Base-by-base conservation (phyloP, 257 asterid genomes). In the Leptodermis oblonga region DNA sequence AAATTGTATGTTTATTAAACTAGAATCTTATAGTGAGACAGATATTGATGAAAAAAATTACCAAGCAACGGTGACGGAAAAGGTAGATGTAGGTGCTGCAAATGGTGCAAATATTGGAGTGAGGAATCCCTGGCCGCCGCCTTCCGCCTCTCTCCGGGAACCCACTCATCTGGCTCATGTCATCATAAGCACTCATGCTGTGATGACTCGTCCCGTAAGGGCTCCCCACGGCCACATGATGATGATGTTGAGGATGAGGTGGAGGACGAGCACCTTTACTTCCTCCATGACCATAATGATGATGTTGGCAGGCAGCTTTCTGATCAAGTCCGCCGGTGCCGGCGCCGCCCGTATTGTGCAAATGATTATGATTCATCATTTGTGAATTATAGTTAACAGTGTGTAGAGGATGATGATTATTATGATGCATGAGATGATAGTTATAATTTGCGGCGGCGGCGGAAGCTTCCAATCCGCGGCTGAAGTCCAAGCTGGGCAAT, bases 31-130 rank as follows among this genome's bases (percentile, higher is more conserved):
- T n/a, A n/a, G n/a, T n/a, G n/a, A n/a, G n/a, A n/a, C n/a, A n/a
- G n/a, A n/a, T n/a, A n/a, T n/a, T n/a, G n/a, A n/a, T 4, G 10
- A 39, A 39, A 46, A 13, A 51, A 48, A 2, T 20, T 77, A 88
- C 97, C 87, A 90, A 73, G 80, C 97, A 90, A 36, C 97, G 96
- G 31, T 85, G 86, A 25, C 96, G 90, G 52, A 72, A 88, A 34
- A 90, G 26, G 53, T 90, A 90, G 62, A 85, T 75, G 70, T 85
- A 85, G 79, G 73, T 88, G 25, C 76, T 73, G 65, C 97, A 90
- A 23, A 90, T 42, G 68, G 97, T 80, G 68, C 97, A 90, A 6
- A 90, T 85, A 39, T 90, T 90, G 26, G 96, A 85, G 81, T 90
- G 97, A 0, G 97, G 97, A 51, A 90, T 85, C 75, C 97, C 96